Conservation (phyloP, 805 yeast genomes). For the Trichomonascus vanleenenianus region DNA sequence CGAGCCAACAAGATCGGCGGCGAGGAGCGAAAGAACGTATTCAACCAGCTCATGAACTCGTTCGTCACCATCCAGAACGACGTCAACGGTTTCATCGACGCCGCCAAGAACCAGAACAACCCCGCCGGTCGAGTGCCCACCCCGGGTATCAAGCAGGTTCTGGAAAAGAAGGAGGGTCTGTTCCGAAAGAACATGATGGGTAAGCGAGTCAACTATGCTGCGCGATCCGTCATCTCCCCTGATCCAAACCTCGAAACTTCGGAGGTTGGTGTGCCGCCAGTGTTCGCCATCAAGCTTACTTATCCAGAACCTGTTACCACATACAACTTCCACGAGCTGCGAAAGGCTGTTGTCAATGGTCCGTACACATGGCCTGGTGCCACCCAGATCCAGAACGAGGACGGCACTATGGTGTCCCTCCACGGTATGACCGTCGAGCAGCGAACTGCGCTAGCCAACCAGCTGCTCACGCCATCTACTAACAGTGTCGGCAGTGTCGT, state of each 20-base stretch:
- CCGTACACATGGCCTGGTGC: constrained; percentile 99
- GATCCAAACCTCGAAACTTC: constrained; percentile 97
- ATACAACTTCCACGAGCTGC: constrained; percentile 79
- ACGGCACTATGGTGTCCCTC: constrained; percentile 74
- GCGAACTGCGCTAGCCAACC: constrained; percentile 91
- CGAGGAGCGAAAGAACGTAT: constrained; percentile 62
- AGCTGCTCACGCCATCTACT: constrained; percentile 74
- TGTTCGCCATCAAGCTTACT: constrained; percentile 89
- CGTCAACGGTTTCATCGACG: constrained; percentile 88
- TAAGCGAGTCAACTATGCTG: constrained; percentile 97
- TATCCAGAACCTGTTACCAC: constrained; percentile 98
- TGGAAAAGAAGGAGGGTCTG: constrained; percentile 97
- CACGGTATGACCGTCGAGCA: constrained; percentile 89
- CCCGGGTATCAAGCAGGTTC: constrained; percentile 96
- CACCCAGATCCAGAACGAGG: constrained; percentile 89
- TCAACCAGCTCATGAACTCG: constrained; percentile 89
- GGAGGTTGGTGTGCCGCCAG: constrained; percentile 98
- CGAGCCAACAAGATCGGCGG: constrained; percentile 53
- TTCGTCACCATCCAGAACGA: constrained; percentile 93
- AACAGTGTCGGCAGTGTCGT: constrained; percentile 44
- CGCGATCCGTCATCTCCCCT: constrained; percentile 97
- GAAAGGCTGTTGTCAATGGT: constrained; percentile 95
- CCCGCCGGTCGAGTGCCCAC: constrained; percentile 62
- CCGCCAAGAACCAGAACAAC: constrained; percentile 76
- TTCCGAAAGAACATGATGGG: constrained; percentile 99